These are phyloP conservation scores for Schizosaccharomyces lindneri DNA, from an alignment of 805 yeast species.

Conservation along the genomic window DNA sequence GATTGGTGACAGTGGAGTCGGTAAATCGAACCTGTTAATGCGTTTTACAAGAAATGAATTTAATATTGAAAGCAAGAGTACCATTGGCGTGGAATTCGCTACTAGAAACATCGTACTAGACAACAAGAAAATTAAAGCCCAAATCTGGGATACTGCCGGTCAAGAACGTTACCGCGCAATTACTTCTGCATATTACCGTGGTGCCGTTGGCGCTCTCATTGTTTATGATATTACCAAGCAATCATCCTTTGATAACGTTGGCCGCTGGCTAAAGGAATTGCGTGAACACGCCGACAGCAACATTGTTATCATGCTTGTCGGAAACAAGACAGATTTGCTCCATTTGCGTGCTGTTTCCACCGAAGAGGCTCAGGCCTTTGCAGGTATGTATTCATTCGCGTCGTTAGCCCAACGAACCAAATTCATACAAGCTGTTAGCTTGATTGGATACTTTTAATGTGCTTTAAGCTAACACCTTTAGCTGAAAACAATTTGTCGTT, in stretches of 20 bases:
- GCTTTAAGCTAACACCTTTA: background rate
- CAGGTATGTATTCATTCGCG: slow-evolving; percentile 13
- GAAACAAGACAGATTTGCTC: slow-evolving; percentile 84
- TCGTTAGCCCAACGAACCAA: too few relatives aligned
- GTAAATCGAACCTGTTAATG: slow-evolving; percentile 80
- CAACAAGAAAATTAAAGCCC: slow-evolving; percentile 87
- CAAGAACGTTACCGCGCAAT: slow-evolving; percentile 96
- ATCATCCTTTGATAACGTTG: slow-evolving; percentile 69
- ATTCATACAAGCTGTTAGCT: background rate
- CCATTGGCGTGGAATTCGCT: slow-evolving; percentile 85
- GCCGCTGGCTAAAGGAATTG: slow-evolving; percentile 80
- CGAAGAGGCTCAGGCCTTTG: slow-evolving; percentile 86
- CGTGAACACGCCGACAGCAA: slow-evolving; percentile 93
- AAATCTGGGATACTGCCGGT: slow-evolving; percentile 98
- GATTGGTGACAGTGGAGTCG: slow-evolving; percentile 97
- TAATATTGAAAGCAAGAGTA: slow-evolving; percentile 83
- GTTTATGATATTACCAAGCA: slow-evolving; percentile 91
- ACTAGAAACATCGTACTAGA: slow-evolving; percentile 85
- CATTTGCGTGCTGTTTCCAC: slow-evolving; percentile 93
- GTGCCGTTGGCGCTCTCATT: slow-evolving; percentile 91
- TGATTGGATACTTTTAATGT: background rate
- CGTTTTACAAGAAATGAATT: slow-evolving; percentile 93
- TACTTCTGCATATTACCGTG: slow-evolving; percentile 90
- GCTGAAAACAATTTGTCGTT: slow-evolving; percentile 72
- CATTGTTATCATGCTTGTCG: slow-evolving; percentile 86